These are phyloP conservation scores for Aspergillus candidus DNA, from an alignment of 2,329 filamentous ascomycete genomes.

Conservation along the genomic window DNA sequence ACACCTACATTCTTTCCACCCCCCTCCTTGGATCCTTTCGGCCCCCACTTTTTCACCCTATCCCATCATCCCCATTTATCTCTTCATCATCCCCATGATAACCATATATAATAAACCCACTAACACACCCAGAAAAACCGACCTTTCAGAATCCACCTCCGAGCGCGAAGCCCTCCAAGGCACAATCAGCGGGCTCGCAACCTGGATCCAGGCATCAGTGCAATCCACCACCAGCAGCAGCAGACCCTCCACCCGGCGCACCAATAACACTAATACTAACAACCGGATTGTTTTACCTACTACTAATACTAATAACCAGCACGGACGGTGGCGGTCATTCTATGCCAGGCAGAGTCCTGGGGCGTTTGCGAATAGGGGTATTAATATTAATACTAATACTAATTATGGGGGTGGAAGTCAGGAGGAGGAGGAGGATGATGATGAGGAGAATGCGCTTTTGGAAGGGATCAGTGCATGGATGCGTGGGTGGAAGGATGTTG, in stretches of 20 bases:
- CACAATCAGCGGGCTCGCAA: conserved; percentile 30
- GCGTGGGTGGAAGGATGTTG: conserved; percentile 38
- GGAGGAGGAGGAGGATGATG: conserved; percentile 10
- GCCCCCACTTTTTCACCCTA: no score
- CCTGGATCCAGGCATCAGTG: conserved; percentile 26
- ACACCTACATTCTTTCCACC: no score
- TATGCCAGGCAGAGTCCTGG: no score
- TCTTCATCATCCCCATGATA: not conserved
- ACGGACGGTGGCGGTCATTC: no score
- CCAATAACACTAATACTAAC: no score
- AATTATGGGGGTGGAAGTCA: not conserved
- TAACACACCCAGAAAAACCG: conserved; percentile 17
- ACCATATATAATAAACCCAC: not conserved
- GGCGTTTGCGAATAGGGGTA: no score
- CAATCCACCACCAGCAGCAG: not conserved
- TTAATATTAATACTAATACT: no score
- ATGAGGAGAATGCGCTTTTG: conserved; percentile 25
- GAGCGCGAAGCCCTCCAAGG: conserved; percentile 33
- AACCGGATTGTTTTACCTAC: no score
- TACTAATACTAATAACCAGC: no score
- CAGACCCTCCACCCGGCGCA: no score
- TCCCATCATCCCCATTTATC: no score
- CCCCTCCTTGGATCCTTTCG: no score
- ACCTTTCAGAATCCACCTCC: conserved; percentile 28
- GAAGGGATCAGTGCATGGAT: conserved; percentile 40